These are phyloP conservation scores for Corymbia maculata DNA, from an alignment of 345 rosid genomes.

Conservation along the genomic window DNA sequence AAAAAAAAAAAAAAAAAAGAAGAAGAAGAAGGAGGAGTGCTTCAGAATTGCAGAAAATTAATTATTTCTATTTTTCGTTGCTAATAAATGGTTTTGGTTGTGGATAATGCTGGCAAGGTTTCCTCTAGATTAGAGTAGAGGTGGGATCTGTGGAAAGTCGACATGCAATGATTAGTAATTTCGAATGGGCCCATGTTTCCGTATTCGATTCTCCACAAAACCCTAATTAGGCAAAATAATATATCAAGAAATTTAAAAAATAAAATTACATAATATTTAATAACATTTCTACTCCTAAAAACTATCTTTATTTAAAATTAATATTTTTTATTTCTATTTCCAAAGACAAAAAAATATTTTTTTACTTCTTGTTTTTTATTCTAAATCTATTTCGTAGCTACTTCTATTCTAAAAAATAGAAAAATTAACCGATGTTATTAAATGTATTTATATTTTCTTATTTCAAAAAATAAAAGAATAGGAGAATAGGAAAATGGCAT, in stretches of 20 bases:
- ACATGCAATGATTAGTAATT: background rate
- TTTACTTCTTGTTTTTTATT: no score
- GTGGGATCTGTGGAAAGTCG: background rate
- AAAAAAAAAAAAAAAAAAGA: no score
- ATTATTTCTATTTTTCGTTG: background rate
- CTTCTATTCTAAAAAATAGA: no score
- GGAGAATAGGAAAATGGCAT: no score
- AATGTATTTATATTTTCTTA: no score
- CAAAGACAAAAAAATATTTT: no score
- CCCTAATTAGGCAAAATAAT: background rate
- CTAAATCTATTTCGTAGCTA: no score
- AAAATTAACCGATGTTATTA: no score
- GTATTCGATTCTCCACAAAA: background rate
- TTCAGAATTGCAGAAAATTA: background rate
- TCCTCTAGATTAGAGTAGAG: background rate
- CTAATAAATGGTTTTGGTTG: background rate
- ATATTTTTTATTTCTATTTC: no score
- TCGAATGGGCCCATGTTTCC: background rate
- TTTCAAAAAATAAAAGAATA: no score
- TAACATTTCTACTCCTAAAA: no score
- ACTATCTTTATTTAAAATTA: no score
- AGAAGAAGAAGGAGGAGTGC: background rate
- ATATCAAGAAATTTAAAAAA: background rate
- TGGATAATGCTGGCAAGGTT: background rate
- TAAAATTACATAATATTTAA: fast-evolving